Evolutionary conservation across 352 stramenopile genomes (phyloP).

Genomic region (Globisporangium nodosum): DNA sequence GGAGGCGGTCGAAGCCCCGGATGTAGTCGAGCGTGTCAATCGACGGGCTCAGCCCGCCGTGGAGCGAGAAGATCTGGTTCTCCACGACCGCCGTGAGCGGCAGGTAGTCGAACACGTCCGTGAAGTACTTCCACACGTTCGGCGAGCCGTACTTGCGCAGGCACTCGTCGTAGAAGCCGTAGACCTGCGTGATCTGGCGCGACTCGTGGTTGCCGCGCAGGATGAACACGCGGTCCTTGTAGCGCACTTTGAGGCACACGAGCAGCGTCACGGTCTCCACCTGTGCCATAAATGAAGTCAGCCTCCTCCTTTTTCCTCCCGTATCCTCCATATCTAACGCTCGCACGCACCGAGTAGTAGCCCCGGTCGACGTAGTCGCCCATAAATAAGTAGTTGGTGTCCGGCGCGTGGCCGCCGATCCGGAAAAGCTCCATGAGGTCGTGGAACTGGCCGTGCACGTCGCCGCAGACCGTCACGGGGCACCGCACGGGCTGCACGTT

Average conservation of each 20-base stretch:
- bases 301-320: too few relatives aligned
- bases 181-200: conserved; percentile 95
- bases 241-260: conserved; percentile 92
- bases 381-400: conserved; percentile 99
- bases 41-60: conserved; percentile 85
- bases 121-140: conserved; percentile 75
- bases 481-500: conserved; percentile 96
- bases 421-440: conserved; percentile 65
- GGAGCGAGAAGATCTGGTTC: conserved; percentile 88
- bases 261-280: conserved; percentile 91
- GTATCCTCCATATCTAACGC: not conserved
- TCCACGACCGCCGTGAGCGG: conserved; percentile 94
- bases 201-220: conserved; percentile 94
- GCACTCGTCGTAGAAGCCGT: conserved; percentile 99
- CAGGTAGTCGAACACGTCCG: conserved; percentile 94
- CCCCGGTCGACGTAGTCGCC: conserved; percentile 98
- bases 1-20: conserved; percentile 90
- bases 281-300: conserved; percentile 7
- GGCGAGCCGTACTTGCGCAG: conserved; percentile 96
- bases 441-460: conserved; percentile 65
- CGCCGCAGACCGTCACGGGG: conserved; percentile 95
- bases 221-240: conserved; percentile 89
- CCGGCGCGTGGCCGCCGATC: conserved; percentile 82
- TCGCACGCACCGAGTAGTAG: conserved; percentile 88
- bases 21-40: conserved; percentile 94